Base-by-base conservation (phyloP, 2,329 filamentous ascomycete species). In the Ceratocystis alfenasii region DNA sequence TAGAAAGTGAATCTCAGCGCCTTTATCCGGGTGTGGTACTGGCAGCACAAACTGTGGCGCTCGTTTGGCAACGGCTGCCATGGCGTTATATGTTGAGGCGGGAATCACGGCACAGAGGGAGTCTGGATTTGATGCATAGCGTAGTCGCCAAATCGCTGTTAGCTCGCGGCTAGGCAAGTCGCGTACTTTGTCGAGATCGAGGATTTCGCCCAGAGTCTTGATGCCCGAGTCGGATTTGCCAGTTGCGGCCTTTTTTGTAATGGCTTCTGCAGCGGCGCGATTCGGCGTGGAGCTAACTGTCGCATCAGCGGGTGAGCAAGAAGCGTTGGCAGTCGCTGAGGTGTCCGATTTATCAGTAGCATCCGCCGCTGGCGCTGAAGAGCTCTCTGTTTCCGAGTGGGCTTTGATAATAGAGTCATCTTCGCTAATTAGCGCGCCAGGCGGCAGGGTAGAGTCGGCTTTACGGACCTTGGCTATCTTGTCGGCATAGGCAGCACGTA, bases 11-110 rank as follows among this genome's bases (percentile, higher is more conserved):
- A 99, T 91, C 75, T 97, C 94, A 60, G 91, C 90, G 63, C 89
- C 90, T 70, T 80, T 79, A 28, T 75, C 77, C 60, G 77, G 76
- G 75, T 83, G 89, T 70, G 89, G 89, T 5, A 97, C 82, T 0
- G 94, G 94, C 1, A 99, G 83, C 65, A 99, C 87, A 77, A 99
- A 99, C 71, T 91, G 87, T 15, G 94, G 94, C 74, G 93, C 84
- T 63, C 79, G 79, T 69, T 84, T 85, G 15, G 92, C 94, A 1
- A 85, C 84, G 0, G 77, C 74, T 69, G 87, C 84, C 73, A 99
- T 90, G 63, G 83, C 80, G 44, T 78, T 74, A 78, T 92, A 97
- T n/a, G 87, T 89, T 1, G 81, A 74, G 2, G 87, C 75, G 0
- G 90, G 87, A 66, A 99, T 86, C 60, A 85, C 81, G 33, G 94